Evolutionary conservation across 2,329 filamentous ascomycete species (phyloP).

Genomic region (Aaosphaeria arxii): DNA sequence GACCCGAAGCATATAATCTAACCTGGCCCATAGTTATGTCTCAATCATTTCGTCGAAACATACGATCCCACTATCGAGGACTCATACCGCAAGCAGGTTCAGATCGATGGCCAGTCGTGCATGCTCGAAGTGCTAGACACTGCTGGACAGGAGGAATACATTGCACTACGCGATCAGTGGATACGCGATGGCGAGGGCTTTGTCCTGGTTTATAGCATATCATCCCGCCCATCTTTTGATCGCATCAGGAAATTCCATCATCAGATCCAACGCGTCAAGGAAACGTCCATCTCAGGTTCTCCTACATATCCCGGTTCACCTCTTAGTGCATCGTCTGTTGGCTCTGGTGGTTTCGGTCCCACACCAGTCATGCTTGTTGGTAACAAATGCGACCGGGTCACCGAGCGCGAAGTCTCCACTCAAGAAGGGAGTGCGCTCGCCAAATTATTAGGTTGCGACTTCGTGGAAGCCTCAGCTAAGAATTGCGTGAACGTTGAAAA

Average conservation of each 20-base stretch:
- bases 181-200: slow-evolving; percentile 97
- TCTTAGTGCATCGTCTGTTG: slow-evolving; percentile 56
- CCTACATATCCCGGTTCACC: slow-evolving; percentile 76
- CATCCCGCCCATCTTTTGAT: slow-evolving; percentile 89
- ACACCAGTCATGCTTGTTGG: slow-evolving; percentile 97
- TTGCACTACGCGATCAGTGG: slow-evolving; percentile 94
- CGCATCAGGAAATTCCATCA: slow-evolving; percentile 95
- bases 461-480: slow-evolving; percentile 94
- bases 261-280: slow-evolving; percentile 96
- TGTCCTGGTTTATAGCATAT: slow-evolving; percentile 97
- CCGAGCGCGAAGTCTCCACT: slow-evolving; percentile 92
- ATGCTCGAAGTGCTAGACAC: slow-evolving; percentile 98
- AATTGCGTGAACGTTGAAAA: slow-evolving; percentile 99
- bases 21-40: slow-evolving; percentile 64
- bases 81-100: slow-evolving; percentile 66
- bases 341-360: slow-evolving; percentile 56
- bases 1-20: background rate
- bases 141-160: slow-evolving; percentile 97
- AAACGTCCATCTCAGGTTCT: slow-evolving; percentile 71
- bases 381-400: slow-evolving; percentile 96
- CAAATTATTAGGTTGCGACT: slow-evolving; percentile 89
- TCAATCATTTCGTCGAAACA: slow-evolving; percentile 98
- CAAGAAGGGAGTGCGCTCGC: slow-evolving; percentile 93
- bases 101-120: slow-evolving; percentile 92
- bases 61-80: slow-evolving; percentile 69